A percentile compares a stretch with the other conserved stretches of the same genome.
phyloP scores from a whole-genome alignment of 768 basidiomycete species.

The Kwoniella botswanensis region DNA sequence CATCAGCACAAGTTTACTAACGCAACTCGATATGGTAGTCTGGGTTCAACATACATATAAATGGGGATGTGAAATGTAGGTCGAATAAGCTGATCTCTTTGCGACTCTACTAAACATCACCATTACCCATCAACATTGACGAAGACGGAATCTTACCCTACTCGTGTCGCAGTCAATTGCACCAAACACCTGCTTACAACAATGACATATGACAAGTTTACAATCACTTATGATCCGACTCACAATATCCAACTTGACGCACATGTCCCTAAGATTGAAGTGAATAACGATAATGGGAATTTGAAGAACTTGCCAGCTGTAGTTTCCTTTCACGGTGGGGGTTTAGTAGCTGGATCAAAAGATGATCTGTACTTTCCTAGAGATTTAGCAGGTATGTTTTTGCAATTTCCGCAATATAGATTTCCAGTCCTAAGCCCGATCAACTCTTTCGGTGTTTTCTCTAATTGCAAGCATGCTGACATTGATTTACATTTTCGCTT shows the following conservation, averaged over 20 bases:
- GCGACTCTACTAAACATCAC: too few species aligned
- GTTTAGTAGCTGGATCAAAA: slow-evolving; percentile 16
- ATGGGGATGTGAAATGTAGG: too few species aligned
- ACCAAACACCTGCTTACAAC: too few species aligned
- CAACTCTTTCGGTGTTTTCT: background rate
- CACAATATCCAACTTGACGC: slow-evolving; percentile 15
- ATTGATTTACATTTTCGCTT: too few species aligned
- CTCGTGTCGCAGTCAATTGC: too few species aligned
- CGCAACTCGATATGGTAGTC: too few species aligned
- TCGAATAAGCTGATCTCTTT: too few species aligned
- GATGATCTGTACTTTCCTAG: slow-evolving; percentile 7
- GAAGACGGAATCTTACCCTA: too few species aligned
- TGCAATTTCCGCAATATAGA: background rate
- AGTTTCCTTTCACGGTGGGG: slow-evolving; percentile 20
- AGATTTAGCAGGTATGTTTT: slow-evolving; percentile 5
- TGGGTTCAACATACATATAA: too few species aligned
- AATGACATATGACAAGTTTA: background rate
- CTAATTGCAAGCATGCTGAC: too few species aligned
- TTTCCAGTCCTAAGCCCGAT: background rate
- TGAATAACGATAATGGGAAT: background rate
- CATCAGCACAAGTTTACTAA: too few species aligned
- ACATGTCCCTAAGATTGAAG: slow-evolving; percentile 1
- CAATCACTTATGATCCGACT: slow-evolving; percentile 13
- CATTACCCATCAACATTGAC: too few species aligned
- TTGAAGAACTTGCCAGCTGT: slow-evolving; percentile 3